Conservation (phyloP, 2,329 filamentous ascomycete genomes). For the Colletotrichum spinosum region DNA sequence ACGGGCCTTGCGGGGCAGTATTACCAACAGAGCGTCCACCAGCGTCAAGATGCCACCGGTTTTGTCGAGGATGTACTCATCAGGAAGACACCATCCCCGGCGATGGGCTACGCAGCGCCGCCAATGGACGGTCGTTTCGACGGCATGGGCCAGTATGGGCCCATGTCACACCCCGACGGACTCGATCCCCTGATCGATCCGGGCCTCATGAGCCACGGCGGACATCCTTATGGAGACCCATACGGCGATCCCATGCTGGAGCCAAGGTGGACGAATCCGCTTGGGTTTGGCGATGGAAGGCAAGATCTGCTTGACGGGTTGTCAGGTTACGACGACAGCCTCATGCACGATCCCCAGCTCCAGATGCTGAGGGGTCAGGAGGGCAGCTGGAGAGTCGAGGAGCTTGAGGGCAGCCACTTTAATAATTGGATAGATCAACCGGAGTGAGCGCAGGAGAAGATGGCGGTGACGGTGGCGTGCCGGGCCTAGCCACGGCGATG, state of each 20-base stretch:
- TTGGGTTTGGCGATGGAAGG: conserved; percentile 27
- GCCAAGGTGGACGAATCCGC: conserved; percentile 33
- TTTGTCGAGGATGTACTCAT: conserved; percentile 46
- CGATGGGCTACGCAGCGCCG: conserved; percentile 37
- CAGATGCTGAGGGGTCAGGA: conserved; percentile 46
- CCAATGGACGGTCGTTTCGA: conserved; percentile 34
- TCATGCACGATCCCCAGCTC: conserved; percentile 39
- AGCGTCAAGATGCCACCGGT: conserved; percentile 41
- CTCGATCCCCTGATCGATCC: conserved; percentile 39
- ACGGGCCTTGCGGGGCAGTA: conserved; percentile 46
- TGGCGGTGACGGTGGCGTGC: neutral
- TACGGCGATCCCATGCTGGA: conserved; percentile 34
- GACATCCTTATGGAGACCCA: conserved; percentile 30
- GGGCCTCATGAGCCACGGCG: conserved; percentile 35
- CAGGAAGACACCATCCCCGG: conserved; percentile 49
- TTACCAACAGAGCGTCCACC: conserved; percentile 50
- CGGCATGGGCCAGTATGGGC: conserved; percentile 36
- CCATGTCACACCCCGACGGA: conserved; percentile 35
- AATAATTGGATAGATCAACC: conserved; percentile 47
- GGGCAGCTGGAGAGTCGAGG: conserved; percentile 50
- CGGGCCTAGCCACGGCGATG: neutral
- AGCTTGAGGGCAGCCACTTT: conserved; percentile 47
- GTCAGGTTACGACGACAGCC: conserved; percentile 38
- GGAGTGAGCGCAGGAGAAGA: conserved; percentile 36
- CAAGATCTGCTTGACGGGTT: conserved; percentile 37